phyloP scores from a whole-genome alignment of 2,329 filamentous ascomycete species.

The Monosporascus sp. region DNA sequence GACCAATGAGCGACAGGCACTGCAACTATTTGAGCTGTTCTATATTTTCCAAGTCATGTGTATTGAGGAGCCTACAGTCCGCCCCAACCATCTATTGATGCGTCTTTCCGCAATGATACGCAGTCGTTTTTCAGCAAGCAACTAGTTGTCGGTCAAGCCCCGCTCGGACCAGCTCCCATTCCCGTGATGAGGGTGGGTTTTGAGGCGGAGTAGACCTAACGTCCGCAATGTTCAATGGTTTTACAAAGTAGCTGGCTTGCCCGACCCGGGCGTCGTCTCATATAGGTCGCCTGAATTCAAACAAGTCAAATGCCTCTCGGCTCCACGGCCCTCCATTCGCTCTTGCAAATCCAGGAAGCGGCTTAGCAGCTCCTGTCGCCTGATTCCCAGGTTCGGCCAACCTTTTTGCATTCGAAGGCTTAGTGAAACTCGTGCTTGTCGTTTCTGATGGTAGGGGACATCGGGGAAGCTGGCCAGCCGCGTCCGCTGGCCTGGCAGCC shows the following conservation, averaged over 20 bases:
- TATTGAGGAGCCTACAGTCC: too few relatives aligned
- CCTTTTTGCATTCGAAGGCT: conserved; percentile 2
- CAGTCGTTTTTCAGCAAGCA: background rate
- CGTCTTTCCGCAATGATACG: background rate
- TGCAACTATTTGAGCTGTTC: too few relatives aligned
- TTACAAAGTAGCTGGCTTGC: background rate
- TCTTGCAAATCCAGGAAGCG: conserved; percentile 40
- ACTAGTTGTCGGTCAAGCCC: background rate
- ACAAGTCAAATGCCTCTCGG: conserved; percentile 60
- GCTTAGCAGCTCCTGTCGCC: conserved; percentile 7
- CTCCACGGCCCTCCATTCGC: conserved; percentile 62
- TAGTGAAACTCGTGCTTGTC: background rate
- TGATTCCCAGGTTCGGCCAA: conserved; percentile 3
- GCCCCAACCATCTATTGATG: too few relatives aligned
- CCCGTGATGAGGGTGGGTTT: background rate
- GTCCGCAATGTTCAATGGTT: background rate
- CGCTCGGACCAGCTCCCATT: background rate
- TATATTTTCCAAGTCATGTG: too few relatives aligned
- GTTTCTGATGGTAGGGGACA: conserved; percentile 20
- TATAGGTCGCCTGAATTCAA: conserved; percentile 53
- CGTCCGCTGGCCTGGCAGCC: conserved; percentile 45
- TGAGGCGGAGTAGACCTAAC: background rate
- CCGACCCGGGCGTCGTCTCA: conserved; percentile 1
- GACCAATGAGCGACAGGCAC: background rate
- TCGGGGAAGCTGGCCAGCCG: conserved; percentile 42